Evolutionary conservation across 148 eudicot genomes (phyloP).

Genomic region (Selenicereus undatus): DNA sequence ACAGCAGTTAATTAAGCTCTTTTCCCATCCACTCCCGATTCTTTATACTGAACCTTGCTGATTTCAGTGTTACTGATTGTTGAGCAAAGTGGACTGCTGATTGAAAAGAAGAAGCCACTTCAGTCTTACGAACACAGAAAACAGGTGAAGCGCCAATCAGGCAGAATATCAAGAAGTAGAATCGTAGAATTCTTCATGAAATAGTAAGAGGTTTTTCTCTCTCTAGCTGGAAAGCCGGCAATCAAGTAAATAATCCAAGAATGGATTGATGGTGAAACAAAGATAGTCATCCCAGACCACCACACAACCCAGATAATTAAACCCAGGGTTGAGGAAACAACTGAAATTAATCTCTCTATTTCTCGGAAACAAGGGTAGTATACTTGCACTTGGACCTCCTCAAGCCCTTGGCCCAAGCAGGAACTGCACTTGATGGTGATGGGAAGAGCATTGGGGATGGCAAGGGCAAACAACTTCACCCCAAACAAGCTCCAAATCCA

Average conservation of each 20-base stretch:
- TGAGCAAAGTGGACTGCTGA: not conserved
- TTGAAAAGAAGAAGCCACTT: not conserved
- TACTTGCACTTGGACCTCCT: no score
- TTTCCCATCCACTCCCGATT: not conserved
- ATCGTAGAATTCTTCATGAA: no score
- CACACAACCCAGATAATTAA: not conserved
- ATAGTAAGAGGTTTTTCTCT: no score
- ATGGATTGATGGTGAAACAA: not conserved
- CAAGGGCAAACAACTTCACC: not conserved
- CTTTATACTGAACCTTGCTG: not conserved
- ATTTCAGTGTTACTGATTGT: not conserved
- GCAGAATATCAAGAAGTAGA: not conserved
- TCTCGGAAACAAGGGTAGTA: not conserved
- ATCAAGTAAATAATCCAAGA: not conserved
- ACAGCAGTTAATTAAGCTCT: not conserved
- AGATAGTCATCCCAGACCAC: not conserved
- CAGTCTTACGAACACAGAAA: not conserved
- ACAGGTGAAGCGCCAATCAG: not conserved
- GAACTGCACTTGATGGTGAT: no score
- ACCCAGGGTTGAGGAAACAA: not conserved
- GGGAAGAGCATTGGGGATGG: not conserved
- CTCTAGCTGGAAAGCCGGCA: not conserved
- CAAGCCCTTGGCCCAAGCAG: no score
- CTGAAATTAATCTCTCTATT: not conserved
- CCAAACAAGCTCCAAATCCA: not conserved